Evolutionary conservation across 768 basidiomycete genomes (phyloP), one percentile per base, ranked within the genome.

Genomic region (Agrocybe praecox): DNA sequence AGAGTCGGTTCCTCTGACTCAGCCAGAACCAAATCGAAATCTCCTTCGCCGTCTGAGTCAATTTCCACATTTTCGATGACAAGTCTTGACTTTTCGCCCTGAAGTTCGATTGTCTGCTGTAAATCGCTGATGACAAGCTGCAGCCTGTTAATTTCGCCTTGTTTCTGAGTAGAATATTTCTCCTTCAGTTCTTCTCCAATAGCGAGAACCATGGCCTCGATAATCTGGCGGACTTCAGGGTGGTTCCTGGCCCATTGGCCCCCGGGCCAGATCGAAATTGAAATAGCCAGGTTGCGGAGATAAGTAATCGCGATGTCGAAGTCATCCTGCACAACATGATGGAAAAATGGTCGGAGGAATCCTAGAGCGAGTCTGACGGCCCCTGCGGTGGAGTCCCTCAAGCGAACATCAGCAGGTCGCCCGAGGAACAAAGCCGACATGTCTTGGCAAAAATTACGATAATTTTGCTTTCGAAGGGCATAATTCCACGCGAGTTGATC

Each of bases 341-440:
- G 82, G 72, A 91, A 85, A 85, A 88, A 90, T 9, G 87, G 82
- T 22, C 85, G 80, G 23, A 92, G 76, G 67, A 92, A 82, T 48
- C 82, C 76, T 63, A 88, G 68, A 1, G 90, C 85, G 44, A 92
- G 77, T 49, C 85, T 81, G 21, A 90, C 85, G 2, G 89, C 84
- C 22, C 84, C 84, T 23, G 79, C 79, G 1, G 89, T 88, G 2
- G 88, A 82, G 65, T 89, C 89, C 32, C 82, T 80, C 53, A 89
- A 70, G 24, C 84, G 83, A 45, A 75, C 74, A 53, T 89, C 86
- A 26, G 76, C 62, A 1, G 84, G 72, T 54, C 83, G 75, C 44
- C 73, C 78, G 47, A 85, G 69, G 72, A 90, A 92, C 26, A 78
- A 77, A 46, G 80, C 81, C 3, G 87, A 82, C 78, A 87, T 84